A percentile compares a stretch with the other conserved stretches of the same genome.
Conservation (phyloP, 169 alveolate genomes). For the Plasmodium gonderi region DNA sequence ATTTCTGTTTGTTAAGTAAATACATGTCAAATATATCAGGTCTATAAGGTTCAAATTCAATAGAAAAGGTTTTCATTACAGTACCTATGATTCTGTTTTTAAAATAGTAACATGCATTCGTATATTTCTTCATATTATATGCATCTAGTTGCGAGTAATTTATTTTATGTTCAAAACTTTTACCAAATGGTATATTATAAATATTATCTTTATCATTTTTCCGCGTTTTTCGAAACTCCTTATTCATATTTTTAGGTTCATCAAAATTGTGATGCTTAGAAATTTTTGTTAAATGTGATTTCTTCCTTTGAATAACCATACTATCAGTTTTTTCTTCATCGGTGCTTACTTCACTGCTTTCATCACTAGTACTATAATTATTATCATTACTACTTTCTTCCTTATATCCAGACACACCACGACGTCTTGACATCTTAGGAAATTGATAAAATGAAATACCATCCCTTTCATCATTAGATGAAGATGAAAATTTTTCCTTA, state of each 20-base stretch:
- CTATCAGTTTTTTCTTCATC: neutral
- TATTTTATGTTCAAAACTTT: neutral
- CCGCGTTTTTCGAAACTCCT: neutral
- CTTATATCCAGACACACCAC: neutral
- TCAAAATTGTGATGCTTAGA: neutral
- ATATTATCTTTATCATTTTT: constrained; percentile 5
- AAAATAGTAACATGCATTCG: neutral
- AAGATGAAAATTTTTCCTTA: neutral
- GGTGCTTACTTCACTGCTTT: neutral
- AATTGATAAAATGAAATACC: neutral
- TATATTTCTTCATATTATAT: neutral
- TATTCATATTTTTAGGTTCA: neutral
- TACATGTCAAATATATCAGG: constrained; percentile 42
- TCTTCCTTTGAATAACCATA: neutral
- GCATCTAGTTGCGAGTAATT: neutral
- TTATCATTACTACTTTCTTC: neutral
- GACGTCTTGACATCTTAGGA: neutral
- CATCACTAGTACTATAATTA: neutral
- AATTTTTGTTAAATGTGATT: neutral
- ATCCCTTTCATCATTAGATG: neutral
- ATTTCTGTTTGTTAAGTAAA: constrained; percentile 10
- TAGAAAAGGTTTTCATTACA: constrained; percentile 30
- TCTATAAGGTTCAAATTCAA: constrained; percentile 50
- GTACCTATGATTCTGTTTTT: constrained; percentile 48
- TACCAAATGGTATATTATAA: neutral